Evolutionary conservation across 1,284 basidiomycete genomes (phyloP), one percentile per base, ranked within the genome.

Genomic region (Cystobasidium sp.): DNA sequence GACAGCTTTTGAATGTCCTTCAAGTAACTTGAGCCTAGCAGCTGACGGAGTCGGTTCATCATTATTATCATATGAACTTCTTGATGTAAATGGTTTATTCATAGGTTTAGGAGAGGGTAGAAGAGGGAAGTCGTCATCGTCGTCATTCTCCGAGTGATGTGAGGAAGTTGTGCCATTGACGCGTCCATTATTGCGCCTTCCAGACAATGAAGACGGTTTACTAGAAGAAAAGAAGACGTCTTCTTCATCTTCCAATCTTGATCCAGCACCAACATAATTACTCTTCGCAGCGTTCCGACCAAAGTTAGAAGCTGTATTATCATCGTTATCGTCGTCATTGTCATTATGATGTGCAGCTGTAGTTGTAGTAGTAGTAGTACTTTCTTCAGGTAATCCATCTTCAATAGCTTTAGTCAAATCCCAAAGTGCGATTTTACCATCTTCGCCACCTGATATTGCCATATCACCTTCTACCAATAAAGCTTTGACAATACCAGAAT

Each of bases 391-490:
- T 47, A 63, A 51, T 2, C 65, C 72, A 16, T 75, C 73, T 31
- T 75, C 76, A 37, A 80, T 75, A 14, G 46, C 94, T 90, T 66
- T 87, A 85, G 75, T 91, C 72, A 97, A 84, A 82, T 97, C 93
- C 94, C 94, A 97, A 66, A 97, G 81, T 51, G 91, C 86, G 74
- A 97, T 87, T 47, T 88, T 88, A 4, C 92, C 90, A 80, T 99
- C 96, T 53, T 89, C 88, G 59, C 92, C 91, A 52, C 95, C 96
- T 0, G 94, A 97, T 68, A 97, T 84, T 82, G 94, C 97, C 9
- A 97, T 85, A 76, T 90, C 88, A 79, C 94, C 92, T 81, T 99
- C 95, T 12, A 97, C 94, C 80, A 99, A 97, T 14, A 97, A 83
- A 78, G 91, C 91, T 81, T 96, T 97, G 74, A 98, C 91, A 6